Base-by-base conservation (phyloP, 768 basidiomycete species). In the Udeniomyces megalosporus region DNA sequence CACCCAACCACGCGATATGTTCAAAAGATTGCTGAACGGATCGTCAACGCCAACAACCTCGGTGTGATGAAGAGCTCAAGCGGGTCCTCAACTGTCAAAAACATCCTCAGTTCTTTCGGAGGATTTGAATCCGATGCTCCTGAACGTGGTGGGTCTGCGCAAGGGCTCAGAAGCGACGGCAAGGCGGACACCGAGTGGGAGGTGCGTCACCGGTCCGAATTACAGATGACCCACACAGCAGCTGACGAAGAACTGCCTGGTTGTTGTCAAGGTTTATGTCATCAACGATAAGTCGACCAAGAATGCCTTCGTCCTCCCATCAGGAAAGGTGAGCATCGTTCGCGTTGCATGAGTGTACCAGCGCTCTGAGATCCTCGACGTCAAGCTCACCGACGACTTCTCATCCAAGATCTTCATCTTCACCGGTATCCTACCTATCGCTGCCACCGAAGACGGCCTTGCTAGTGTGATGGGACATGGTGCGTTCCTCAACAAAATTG, bases 391-490 rank as follows among this genome's bases (percentile, higher is more conserved):
- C n/a, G n/a, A n/a, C n/a, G n/a, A n/a, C n/a, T n/a, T n/a, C n/a
- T n/a, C n/a, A n/a, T n/a, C n/a, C n/a, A 78, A 83, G 54, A 83
- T 95, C 58, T 79, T 90, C 34, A 86, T 96, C 11, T 93, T 87
- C 69, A 90, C 88, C 0, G 91, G 91, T 0, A 88, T 95, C 38
- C 72, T 95, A 3, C 87, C 86, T 0, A 74, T 91, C 6, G 83
- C 82, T 50, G 76, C 75, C 64, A 82, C 88, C 65, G 87, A 90
- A 67, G 80, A 85, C 68, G 88, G 88, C 0, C 75, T 96, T 0
- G 87, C 91, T 0, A 83, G 84, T 20, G 84, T 95, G 1, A 74
- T 96, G 2, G 81, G 86, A 0, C 91, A 95, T 71, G 88, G 89
- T 86, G 58, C 3, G 79, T 49, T 69, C 22, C 24, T 17, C 42